Evolutionary conservation across 2,329 filamentous ascomycete species (phyloP), one percentile per base, ranked within the genome.

Genomic region (Ascochyta pisi): DNA sequence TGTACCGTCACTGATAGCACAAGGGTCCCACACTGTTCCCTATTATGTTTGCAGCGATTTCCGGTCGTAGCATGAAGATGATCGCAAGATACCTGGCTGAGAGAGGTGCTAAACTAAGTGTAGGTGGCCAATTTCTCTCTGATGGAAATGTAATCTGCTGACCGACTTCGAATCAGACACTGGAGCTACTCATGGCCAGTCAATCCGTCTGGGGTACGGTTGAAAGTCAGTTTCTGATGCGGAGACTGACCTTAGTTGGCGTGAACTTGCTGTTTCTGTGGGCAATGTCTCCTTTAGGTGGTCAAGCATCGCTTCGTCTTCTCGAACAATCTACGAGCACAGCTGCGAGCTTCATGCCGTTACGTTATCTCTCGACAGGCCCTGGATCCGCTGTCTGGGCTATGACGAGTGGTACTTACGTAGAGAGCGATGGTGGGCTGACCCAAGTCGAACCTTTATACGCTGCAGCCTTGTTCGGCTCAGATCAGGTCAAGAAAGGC

Each of bases 191-290:
- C 0, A 71, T 75, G 65, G 73, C 71, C 0, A 75, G 74, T 16
- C 74, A 75, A 22, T 74, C 73, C 0, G 71, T 77, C 0, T 76
- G 73, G 71, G 72, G 72, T 0, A 73, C 73, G 0, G 16, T 76
- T 8, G 72, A 76, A 37, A 73, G 68, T 22, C 73, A 75, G 39
- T 9, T 76, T 0, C 33, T 68, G 0, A 69, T 76, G 63, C 65
- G 62, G 15, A 45, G 64, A 0, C 26, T 76, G 0, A 74, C 71
- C 1, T 0, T 74, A 0, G 67, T 76, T 12, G 74, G 74, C 0
- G 64, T 45, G 0, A 70, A 73, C 24, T 49, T 77, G 0, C 46
- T 76, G 0, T 69, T 76, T 16, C 56, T 77, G 0, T 76, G 75
- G 73, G 56, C 70, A 3, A 19, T 77, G 1, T 77, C 75, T 2